Base-by-base conservation (phyloP, 495 filamentous ascomycete genomes). In the Achaetomiella virescens region DNA sequence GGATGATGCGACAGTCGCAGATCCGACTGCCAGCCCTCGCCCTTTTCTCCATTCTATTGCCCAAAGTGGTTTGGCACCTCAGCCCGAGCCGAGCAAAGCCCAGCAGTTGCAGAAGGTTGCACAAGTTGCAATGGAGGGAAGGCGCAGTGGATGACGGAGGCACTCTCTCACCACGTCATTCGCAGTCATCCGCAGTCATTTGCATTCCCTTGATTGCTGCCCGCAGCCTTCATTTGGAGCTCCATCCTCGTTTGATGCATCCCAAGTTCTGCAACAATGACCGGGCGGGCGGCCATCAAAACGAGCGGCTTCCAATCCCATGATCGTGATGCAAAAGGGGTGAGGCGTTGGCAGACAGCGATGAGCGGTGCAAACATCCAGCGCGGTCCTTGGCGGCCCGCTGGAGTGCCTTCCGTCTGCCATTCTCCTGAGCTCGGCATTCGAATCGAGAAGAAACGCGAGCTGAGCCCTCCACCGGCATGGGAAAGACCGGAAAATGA, bases 81-180 rank as follows among this genome's bases (percentile, higher is more conserved):
- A 33, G n/a, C 42, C 29, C 31, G 49, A 22, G 49, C 37, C 24
- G 9, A n/a, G n/a, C n/a, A n/a, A n/a, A n/a, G n/a, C n/a, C n/a
- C n/a, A n/a, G n/a, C n/a, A n/a, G n/a, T n/a, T n/a, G n/a, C n/a
- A n/a, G n/a, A n/a, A n/a, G 27, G 9, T 31, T 31, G 27, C 27
- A 4, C 27, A 9, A 31, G 27, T 31, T 31, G 27, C 6, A n/a
- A 22, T 22, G 37, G 21, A 6, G 37, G 38, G 51, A 52, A 45
- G 51, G 38, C 51, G 40, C 51, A 44, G 51, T 36, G 38, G 48
- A 41, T 52, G 24, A 52, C 35, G 20, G 48, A 38, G 25, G 48
- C 48, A 50, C 21, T 22, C 18, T 25, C 14, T 17, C 43, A 12
- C 20, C 24, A 5, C 20, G 12, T 45, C 10, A 7, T 43, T 10